These are phyloP conservation scores for Phytophthora tentaculata DNA, from an alignment of 352 stramenopile genomes.

Conservation along the genomic window DNA sequence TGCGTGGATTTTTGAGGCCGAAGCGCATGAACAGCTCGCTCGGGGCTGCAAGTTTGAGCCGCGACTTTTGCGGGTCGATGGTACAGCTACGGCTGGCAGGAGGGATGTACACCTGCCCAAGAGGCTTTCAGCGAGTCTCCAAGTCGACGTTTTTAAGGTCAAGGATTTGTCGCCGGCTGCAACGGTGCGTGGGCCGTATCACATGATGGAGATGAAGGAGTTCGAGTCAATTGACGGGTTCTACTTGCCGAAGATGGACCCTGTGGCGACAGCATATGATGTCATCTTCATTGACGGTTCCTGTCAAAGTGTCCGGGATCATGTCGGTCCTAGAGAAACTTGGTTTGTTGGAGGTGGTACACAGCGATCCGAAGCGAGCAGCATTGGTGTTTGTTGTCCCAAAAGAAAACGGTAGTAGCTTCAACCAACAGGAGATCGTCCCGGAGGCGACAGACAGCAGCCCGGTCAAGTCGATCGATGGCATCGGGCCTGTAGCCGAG, in stretches of 20 bases:
- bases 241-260: not conserved
- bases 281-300: not conserved
- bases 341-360: not conserved
- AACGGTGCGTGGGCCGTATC: too few species aligned
- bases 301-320: not conserved
- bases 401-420: not conserved
- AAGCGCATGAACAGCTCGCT: not conserved
- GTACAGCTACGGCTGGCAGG: not conserved
- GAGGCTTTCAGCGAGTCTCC: not conserved
- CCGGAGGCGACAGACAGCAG: not conserved
- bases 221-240: not conserved
- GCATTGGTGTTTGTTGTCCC: conserved; percentile 3
- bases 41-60: not conserved
- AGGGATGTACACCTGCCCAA: not conserved
- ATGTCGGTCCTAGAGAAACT: conserved; percentile 5
- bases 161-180: not conserved
- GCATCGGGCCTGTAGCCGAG: not conserved
- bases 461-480: not conserved
- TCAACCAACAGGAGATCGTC: not conserved
- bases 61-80: not conserved
- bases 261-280: not conserved
- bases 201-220: too few species aligned
- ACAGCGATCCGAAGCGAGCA: not conserved
- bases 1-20: not conserved
- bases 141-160: not conserved